Percentiles rank a stretch among this genome's conserved stretches.
Evolutionary conservation across 73 alveolate species (phyloP).

Genomic region (Paramecium bursaria): DNA sequence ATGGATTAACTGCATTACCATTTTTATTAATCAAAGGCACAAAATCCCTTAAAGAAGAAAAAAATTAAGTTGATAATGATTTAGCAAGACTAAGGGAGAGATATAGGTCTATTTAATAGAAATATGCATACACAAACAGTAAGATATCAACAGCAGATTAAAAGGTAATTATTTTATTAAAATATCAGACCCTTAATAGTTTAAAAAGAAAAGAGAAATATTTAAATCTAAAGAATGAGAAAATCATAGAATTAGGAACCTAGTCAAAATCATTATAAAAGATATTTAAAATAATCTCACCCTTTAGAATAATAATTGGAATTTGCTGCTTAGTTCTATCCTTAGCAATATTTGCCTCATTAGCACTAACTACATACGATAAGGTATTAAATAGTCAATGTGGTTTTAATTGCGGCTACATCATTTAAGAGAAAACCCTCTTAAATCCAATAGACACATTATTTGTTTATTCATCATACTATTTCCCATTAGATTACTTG

Average conservation of each 20-base stretch:
- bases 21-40: slow-evolving; percentile 79
- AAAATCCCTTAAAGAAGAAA: slow-evolving; percentile 78
- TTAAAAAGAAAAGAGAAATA: slow-evolving; percentile 77
- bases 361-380: slow-evolving; percentile 64
- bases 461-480: slow-evolving; percentile 69
- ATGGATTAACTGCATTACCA: slow-evolving; percentile 81
- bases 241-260: slow-evolving; percentile 61
- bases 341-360: slow-evolving; percentile 64
- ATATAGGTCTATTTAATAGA: slow-evolving; percentile 80
- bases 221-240: slow-evolving; percentile 58
- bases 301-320: slow-evolving; percentile 83
- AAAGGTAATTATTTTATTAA: slow-evolving; percentile 1
- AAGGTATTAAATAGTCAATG: slow-evolving; percentile 73
- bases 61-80: slow-evolving; percentile 68
- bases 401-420: slow-evolving; percentile 84
- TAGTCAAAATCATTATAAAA: slow-evolving; percentile 64
- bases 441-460: slow-evolving; percentile 77
- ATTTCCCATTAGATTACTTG: slow-evolving; percentile 78
- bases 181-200: slow-evolving; percentile 40
- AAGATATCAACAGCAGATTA: slow-evolving; percentile 75
- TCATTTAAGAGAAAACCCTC: slow-evolving; percentile 68
- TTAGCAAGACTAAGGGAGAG: slow-evolving; percentile 79
- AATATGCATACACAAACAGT: slow-evolving; percentile 73
- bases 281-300: slow-evolving; percentile 75
- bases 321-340: slow-evolving; percentile 69